Evolutionary conservation across 2,329 filamentous ascomycete genomes (phyloP), one percentile per base, ranked within the genome.

Genomic region (Purpureocillium takamizusanense): DNA sequence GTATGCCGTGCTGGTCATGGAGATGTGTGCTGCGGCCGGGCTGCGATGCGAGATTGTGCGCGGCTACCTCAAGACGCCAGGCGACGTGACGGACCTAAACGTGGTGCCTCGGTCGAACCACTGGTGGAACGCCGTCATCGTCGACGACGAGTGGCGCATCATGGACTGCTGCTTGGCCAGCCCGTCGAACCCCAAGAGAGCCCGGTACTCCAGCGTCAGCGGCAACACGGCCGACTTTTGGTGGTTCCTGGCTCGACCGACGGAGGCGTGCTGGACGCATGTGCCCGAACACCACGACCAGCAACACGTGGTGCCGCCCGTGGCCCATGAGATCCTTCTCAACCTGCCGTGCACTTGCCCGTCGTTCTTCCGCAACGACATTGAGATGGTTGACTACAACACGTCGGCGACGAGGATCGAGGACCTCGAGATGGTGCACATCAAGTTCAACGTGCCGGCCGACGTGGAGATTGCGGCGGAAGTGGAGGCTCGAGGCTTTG

Each of bases 61-160:
- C 42, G 92, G 92, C 1, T 97, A 92, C 54, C 76, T 98, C 40
- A 98, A 98, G 59, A 72, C 76, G 1, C 92, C 92, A 0, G 90
- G 90, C 1, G 92, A 97, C 52, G 66, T 81, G 7, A 69, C 83
- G 2, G 89, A 97, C 51, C 69, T 88, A 32, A 85, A 84, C 44
- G 82, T 83, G 41, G 78, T 90, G 58, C 86, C 86, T n/a, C 78
- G 82, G 23, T 75, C 90, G 0, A 98, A 98, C 53, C 92, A 98
- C 62, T 97, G 85, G 80, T 98, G 92, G 92, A 98, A 98, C 51
- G 81, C 87, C 1, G 86, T 97, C 14, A 66, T 95, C 28, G 81
- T 95, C 8, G 92, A 98, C 58, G 83, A 85, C 16, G 88, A 95
- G 62, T 98, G 92, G 92, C 83, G 92, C 36, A 84, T 97, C 47